Base-by-base conservation (phyloP, 345 rosid genomes). In the Pugionium dolabratum region DNA sequence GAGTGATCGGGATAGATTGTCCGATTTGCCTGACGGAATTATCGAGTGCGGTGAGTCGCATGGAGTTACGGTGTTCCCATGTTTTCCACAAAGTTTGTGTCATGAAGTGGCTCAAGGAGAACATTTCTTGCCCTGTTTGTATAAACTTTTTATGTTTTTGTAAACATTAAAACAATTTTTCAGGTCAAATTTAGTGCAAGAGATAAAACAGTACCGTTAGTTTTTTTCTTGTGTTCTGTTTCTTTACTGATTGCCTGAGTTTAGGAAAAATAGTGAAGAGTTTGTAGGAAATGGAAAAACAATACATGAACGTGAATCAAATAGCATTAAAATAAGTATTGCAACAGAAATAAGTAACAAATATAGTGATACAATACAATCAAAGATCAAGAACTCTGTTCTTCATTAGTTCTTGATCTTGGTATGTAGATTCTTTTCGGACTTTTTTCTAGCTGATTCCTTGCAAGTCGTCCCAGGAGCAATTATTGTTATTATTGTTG, bases 401-500 rank as follows among this genome's bases (percentile, higher is more conserved):
- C 25, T 49, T 58, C 7, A 9, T 44, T 46, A 49, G 64, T 33
- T 64, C 35, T 42, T 64, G 60, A 56, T 32, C 65, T 48, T 59
- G 51, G 43, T 58, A 30, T 0, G 49, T 46, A 58, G 30, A 53
- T n/a, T 55, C 5, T 40, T 33, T 54, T 25, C 37, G 3, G 27
- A 62, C 29, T 3, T 45, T 32, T 18, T 18, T 32, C 69, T 56
- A 84, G 75, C 72, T 85, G 54, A 85, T 77, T 65, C 83, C 37
- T 6, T 80, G 83, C 69, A 82, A 77, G 57, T 75, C 70, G 45
- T 81, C 82, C 84, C 84, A 83, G 4, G 93, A 73, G 64, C 79
- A 54, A 37, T 59, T 76, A 40, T 66, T 71, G 45, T 40, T 64
- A 39, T 59, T 79, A 33, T 68, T 76, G 25, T 73, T 73, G 51